A percentile compares a stretch with the other conserved stretches of the same genome.
These are phyloP conservation scores for Coelastrella sp. DNA, from an alignment of 139 green algal species.

Conservation along the genomic window DNA sequence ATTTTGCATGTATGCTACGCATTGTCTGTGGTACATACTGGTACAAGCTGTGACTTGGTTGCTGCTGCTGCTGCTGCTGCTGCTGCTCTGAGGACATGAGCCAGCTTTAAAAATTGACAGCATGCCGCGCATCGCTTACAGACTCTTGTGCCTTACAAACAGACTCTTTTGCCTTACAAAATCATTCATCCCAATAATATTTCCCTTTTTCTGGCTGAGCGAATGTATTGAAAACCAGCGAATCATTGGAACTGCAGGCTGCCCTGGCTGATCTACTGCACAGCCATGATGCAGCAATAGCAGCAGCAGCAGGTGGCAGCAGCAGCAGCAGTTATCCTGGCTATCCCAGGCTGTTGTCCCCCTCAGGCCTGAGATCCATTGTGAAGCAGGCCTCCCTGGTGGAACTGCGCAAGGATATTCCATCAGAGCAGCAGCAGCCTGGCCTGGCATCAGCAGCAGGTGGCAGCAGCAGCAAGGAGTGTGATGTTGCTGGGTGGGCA, in stretches of 20 bases:
- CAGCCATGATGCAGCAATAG: neutral
- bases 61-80: too few relatives aligned
- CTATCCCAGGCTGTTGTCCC: neutral
- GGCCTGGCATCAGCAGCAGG: neutral
- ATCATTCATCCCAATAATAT: too few relatives aligned
- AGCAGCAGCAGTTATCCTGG: neutral
- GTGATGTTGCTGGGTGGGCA: conserved; percentile 24
- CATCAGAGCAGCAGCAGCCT: neutral
- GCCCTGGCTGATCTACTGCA: conserved; percentile 49
- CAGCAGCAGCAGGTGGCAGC: conserved; percentile 10
- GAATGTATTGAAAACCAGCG: too few relatives aligned
- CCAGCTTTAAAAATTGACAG: too few relatives aligned
- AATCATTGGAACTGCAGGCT: neutral
- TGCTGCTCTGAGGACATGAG: too few relatives aligned
- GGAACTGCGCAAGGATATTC: neutral
- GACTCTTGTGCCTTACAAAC: too few relatives aligned
- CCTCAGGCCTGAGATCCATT: conserved; percentile 14
- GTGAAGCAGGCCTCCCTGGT: conserved; percentile 35
- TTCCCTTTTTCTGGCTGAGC: too few relatives aligned
- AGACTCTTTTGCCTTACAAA: too few relatives aligned
- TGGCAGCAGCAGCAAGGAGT: neutral
- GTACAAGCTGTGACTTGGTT: too few relatives aligned
- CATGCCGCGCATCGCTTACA: too few relatives aligned
- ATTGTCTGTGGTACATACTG: neutral
- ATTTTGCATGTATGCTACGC: neutral